Conservation (phyloP, 31 red algal species). For the Pterothamnion heteromorphum region DNA sequence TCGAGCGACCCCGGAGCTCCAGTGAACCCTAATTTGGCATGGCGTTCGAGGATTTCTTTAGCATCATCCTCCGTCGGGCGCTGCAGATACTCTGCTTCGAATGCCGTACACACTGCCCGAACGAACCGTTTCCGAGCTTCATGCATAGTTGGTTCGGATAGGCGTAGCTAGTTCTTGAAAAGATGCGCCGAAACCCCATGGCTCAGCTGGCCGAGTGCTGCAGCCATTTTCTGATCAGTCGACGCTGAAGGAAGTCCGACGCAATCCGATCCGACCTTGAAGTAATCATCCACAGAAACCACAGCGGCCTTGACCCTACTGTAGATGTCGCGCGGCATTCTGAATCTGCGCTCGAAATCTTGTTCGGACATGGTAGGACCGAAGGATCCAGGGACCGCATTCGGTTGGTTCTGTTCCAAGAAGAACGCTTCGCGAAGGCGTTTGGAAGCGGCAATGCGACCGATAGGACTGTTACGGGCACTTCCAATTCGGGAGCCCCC, state of each 20-base stretch:
- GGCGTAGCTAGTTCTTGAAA: not conserved
- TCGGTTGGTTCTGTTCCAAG: not conserved
- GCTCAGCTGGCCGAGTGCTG: not conserved
- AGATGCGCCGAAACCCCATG: not conserved
- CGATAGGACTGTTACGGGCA: not conserved
- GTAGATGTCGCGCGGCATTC: not conserved
- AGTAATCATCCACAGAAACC: slow-evolving; percentile 6
- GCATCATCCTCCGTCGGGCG: not conserved
- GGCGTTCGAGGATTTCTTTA: not conserved
- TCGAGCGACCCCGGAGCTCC: slow-evolving; percentile 23
- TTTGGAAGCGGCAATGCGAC: not conserved
- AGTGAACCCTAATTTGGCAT: not conserved
- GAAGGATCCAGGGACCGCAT: not conserved
- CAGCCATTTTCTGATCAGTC: slow-evolving; percentile 43
- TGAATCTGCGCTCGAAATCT: slow-evolving; percentile 30
- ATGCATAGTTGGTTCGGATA: not conserved
- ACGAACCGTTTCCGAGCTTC: slow-evolving; percentile 1
- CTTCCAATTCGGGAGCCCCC: not conserved
- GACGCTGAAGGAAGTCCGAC: slow-evolving; percentile 36
- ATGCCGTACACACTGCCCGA: not conserved
- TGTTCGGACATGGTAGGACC: not conserved
- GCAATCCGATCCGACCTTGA: slow-evolving; percentile 19
- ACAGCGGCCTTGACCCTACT: not conserved
- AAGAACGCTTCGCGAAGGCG: not conserved
- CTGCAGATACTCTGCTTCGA: slow-evolving; percentile 28